Conservation (phyloP, 371 early-diverging fungal species). For the Thermomucor indicae-seudaticae region DNA sequence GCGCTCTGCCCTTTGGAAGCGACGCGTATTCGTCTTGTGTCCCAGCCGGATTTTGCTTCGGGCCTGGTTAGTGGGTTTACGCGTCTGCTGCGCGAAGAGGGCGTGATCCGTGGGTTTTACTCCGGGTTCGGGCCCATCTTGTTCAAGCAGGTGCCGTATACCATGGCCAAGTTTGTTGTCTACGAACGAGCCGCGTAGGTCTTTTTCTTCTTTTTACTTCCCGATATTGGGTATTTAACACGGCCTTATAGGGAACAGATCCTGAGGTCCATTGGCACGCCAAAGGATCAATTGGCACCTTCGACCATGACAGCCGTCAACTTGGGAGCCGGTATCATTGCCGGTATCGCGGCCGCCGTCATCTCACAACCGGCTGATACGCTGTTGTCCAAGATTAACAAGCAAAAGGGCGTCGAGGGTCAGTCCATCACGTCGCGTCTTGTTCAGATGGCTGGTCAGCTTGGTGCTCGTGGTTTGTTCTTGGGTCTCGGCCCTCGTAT, state of each 20-base stretch:
- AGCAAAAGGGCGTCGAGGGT: slow-evolving; percentile 49
- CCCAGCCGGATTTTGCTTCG: slow-evolving; percentile 56
- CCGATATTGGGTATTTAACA: not conserved
- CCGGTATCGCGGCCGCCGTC: slow-evolving; percentile 90
- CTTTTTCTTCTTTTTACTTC: slow-evolving; percentile 6
- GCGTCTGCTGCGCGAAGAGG: slow-evolving; percentile 62
- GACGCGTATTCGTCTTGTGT: slow-evolving; percentile 44
- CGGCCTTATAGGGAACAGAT: slow-evolving; percentile 30
- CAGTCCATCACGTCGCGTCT: slow-evolving; percentile 44
- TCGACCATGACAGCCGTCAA: slow-evolving; percentile 62
- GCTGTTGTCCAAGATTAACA: slow-evolving; percentile 86
- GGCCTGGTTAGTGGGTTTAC: slow-evolving; percentile 53
- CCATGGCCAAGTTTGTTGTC: slow-evolving; percentile 93
- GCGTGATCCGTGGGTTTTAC: slow-evolving; percentile 64
- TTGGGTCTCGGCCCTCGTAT: slow-evolving; percentile 60
- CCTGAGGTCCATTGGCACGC: slow-evolving; percentile 21
- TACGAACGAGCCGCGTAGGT: slow-evolving; percentile 78
- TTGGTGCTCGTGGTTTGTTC: slow-evolving; percentile 62
- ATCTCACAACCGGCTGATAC: slow-evolving; percentile 97
- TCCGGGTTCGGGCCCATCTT: slow-evolving; percentile 76
- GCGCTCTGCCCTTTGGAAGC: slow-evolving; percentile 83
- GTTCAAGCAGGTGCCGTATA: slow-evolving; percentile 90
- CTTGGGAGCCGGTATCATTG: slow-evolving; percentile 85
- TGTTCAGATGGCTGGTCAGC: slow-evolving; percentile 44
- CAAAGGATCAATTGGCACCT: slow-evolving; percentile 35